Base-by-base conservation (phyloP, 352 stramenopile genomes). In the Phytophthora brassicae region DNA sequence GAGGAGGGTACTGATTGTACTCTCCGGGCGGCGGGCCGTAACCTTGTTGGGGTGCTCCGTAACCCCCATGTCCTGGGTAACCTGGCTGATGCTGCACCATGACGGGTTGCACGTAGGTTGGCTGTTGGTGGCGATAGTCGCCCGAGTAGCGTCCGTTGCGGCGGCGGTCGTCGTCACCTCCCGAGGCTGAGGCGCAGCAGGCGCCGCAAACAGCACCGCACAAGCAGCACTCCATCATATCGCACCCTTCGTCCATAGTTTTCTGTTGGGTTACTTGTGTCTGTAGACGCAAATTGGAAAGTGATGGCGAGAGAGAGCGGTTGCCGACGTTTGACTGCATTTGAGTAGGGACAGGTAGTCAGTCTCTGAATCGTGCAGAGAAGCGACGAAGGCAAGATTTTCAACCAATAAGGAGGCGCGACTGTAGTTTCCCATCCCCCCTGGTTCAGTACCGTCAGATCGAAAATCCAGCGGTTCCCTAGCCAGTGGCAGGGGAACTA, bases 201-300 rank as follows among this genome's bases (percentile, higher is more conserved):
- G 82, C 80, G 39, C 77, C 84, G 56, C 84, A 93, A 39, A 90
- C 73, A 14, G 79, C 79, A 52, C 81, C 81, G 70, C 83, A 90
- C 59, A 90, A 66, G 62, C 78, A 87, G 75, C 79, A 90, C 63
- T 89, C 81, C 72, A 88, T 75, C 70, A 90, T 84, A 48, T 93
- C 84, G 49, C 82, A 91, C 48, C 78, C 79, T 58, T 89, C 80
- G 44, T 89, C 81, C 74, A 86, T 89, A 36, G 14, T 23, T 24
- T 22, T 12, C 8, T 20, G 5, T 52, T 68, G 29, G 19, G 22
- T 50, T 23, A 19, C 33, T 49, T 68, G 42, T 17, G 29, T 28
- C 13, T 5, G 8, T 24, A 17, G 20, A 33, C 19, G 45, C 38
- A 64, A 71, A 69, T 60, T 56, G 22, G 47, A 43, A 63, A 77